Base-by-base conservation (phyloP, 495 filamentous ascomycete genomes). In the Daldinia caldariorum region DNA sequence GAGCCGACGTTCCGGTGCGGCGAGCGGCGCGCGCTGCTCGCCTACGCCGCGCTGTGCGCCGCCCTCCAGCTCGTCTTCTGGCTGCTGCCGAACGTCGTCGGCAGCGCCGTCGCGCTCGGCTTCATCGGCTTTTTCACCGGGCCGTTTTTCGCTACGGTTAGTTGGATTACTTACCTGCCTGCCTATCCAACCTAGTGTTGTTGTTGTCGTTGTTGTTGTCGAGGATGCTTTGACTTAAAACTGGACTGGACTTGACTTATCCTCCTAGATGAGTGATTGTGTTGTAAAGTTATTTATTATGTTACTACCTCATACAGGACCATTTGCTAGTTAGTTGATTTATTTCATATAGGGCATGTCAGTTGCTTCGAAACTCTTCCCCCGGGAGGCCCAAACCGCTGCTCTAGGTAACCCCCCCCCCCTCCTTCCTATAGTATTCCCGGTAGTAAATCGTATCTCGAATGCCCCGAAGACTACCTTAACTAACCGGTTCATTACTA, bases 111-210 rank as follows among this genome's bases (percentile, higher is more conserved):
- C 16, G 88, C 89, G 14, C 83, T 92, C 38, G 83, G 86, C 16
- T 76, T 93, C 7, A 83, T 91, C 16, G 91, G 91, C 2, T 92
- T 94, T 82, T 91, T 93, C 76, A 77, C 89, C 0, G 89, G 80
- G 1, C 82, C 82, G 0, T 78, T 80, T 38, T 86, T 85, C 61
- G 76, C 82, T 5, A 81, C 79, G 1, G 81, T 80, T 47, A 69
- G 80, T 74, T 8, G 5, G n/a, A n/a, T n/a, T 35, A 35, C 34
- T 3, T 35, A 35, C 26, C 26, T 26, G 26, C n/a, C n/a, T n/a
- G n/a, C n/a, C n/a, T n/a, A n/a, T n/a, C n/a, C n/a, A n/a, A n/a
- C n/a, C n/a, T n/a, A n/a, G n/a, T n/a, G n/a, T n/a, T n/a, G n/a
- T n/a, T n/a, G n/a, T n/a, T n/a, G n/a, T n/a, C n/a, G n/a, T n/a